Evolutionary conservation across 2,329 filamentous ascomycete genomes (phyloP).

Genomic region (Nigrospora sphaerica): DNA sequence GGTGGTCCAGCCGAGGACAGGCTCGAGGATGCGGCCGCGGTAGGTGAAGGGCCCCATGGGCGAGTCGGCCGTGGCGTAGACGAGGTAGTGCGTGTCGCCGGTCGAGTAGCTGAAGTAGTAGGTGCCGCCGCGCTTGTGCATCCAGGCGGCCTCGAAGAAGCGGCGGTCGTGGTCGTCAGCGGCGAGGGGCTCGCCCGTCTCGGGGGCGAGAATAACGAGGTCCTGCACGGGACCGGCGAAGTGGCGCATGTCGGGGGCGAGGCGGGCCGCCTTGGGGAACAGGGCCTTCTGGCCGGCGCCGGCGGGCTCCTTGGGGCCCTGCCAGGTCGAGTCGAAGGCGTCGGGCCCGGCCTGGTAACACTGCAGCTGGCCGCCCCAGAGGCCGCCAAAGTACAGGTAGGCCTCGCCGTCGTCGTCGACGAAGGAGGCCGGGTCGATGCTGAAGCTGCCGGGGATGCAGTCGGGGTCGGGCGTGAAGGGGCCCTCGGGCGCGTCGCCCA

Average conservation of each 20-base stretch:
- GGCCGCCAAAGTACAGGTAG: constrained; percentile 70
- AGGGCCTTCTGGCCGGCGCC: constrained; percentile 52
- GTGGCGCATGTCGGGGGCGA: constrained; percentile 58
- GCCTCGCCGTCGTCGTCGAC: constrained; percentile 60
- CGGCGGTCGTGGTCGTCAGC: constrained; percentile 66
- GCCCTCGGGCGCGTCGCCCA: constrained; percentile 55
- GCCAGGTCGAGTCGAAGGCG: constrained; percentile 47
- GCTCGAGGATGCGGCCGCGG: constrained; percentile 63
- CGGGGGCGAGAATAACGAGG: constrained; percentile 55
- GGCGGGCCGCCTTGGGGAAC: constrained; percentile 57
- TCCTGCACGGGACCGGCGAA: constrained; percentile 50
- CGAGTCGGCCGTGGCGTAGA: constrained; percentile 57
- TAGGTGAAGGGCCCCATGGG: constrained; percentile 70
- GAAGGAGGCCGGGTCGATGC: constrained; percentile 70
- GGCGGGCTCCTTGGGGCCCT: constrained; percentile 51
- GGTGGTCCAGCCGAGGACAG: constrained; percentile 74
- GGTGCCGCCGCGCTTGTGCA: constrained; percentile 62
- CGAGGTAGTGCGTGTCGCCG: constrained; percentile 69
- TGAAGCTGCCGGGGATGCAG: constrained; percentile 63
- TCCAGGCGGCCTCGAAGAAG: constrained; percentile 78
- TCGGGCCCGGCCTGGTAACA: constrained; percentile 56
- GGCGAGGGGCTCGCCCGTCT: constrained; percentile 49
- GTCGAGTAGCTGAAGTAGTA: constrained; percentile 78
- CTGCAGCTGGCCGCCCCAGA: constrained; percentile 77
- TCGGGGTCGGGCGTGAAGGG: constrained; percentile 61